A percentile compares a stretch with the other conserved stretches of the same genome.
These are phyloP conservation scores for Euryodendron excelsum DNA, from an alignment of 148 eudicot genomes.

Conservation along the genomic window DNA sequence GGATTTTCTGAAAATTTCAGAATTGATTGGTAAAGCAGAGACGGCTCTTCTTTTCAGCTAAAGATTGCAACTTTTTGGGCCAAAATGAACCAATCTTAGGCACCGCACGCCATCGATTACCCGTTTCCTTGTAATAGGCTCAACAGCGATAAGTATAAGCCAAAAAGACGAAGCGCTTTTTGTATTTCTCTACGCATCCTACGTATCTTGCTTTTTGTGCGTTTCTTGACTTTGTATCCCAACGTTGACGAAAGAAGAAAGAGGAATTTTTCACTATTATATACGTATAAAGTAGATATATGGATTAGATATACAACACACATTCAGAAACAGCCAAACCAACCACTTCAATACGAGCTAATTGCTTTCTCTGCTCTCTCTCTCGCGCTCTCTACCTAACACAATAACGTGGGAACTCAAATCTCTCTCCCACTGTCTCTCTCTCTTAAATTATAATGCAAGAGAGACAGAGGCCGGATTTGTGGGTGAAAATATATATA, in stretches of 20 bases:
- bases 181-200: neutral
- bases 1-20: neutral
- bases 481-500: no score
- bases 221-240: neutral
- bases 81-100: neutral
- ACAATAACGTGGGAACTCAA: neutral
- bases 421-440: neutral
- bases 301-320: no score
- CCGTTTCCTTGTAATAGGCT: neutral
- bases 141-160: conserved; percentile 11
- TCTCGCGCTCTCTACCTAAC: neutral
- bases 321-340: no score
- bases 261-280: neutral
- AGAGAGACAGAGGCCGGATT: neutral
- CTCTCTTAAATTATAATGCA: neutral
- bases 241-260: neutral
- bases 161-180: conserved; percentile 10
- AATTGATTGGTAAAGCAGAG: neutral
- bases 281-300: no score
- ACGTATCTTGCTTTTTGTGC: neutral
- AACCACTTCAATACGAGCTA: no score
- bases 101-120: neutral
- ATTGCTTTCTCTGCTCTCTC: neutral
- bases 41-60: neutral
- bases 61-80: conserved; percentile 5